A percentile compares a stretch with the other conserved stretches of the same genome.
Evolutionary conservation across 768 basidiomycete genomes (phyloP).

Genomic region (Suillus americanus): DNA sequence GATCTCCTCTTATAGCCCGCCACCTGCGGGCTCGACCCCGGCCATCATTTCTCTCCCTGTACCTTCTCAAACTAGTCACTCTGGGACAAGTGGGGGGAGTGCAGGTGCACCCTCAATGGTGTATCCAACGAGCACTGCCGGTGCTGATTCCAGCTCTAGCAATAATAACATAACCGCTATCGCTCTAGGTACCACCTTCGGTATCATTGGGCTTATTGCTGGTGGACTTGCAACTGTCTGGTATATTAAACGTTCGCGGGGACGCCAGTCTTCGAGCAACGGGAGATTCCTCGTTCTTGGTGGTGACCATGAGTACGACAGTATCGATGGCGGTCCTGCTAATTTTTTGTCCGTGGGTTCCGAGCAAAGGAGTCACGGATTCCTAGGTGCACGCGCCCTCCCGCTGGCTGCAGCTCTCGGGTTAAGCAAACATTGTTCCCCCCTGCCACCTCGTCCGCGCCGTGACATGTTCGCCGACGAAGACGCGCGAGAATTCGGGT

Average conservation of each 20-base stretch:
- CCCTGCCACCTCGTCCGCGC: slow-evolving; percentile 31
- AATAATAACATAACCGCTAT: slow-evolving; percentile 43
- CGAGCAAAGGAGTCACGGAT: slow-evolving; percentile 2
- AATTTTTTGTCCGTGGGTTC: background rate
- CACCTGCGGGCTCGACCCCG: slow-evolving; percentile 28
- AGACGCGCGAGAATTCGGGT: slow-evolving; percentile 54
- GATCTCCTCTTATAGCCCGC: slow-evolving; percentile 42
- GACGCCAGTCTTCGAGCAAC: slow-evolving; percentile 5
- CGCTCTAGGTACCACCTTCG: slow-evolving; percentile 62
- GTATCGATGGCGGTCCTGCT: slow-evolving; percentile 8
- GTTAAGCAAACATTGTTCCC: slow-evolving; percentile 15
- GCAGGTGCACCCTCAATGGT: slow-evolving; percentile 11
- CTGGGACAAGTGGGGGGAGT: slow-evolving; percentile 8
- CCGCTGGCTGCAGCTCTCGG: slow-evolving; percentile 19
- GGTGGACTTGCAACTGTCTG: slow-evolving; percentile 41
- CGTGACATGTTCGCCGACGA: slow-evolving; percentile 81
- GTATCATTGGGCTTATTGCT: slow-evolving; percentile 53
- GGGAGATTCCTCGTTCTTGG: slow-evolving; percentile 21
- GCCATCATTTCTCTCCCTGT: slow-evolving; percentile 34
- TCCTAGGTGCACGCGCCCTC: slow-evolving; percentile 9
- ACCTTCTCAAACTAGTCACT: slow-evolving; percentile 31
- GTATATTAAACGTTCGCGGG: slow-evolving; percentile 40
- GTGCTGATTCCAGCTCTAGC: slow-evolving; percentile 18
- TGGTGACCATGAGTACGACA: slow-evolving; percentile 18
- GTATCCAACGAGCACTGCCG: slow-evolving; percentile 9